Base-by-base conservation (phyloP, 2,329 filamentous ascomycete genomes). In the Diplocarpon rosae region DNA sequence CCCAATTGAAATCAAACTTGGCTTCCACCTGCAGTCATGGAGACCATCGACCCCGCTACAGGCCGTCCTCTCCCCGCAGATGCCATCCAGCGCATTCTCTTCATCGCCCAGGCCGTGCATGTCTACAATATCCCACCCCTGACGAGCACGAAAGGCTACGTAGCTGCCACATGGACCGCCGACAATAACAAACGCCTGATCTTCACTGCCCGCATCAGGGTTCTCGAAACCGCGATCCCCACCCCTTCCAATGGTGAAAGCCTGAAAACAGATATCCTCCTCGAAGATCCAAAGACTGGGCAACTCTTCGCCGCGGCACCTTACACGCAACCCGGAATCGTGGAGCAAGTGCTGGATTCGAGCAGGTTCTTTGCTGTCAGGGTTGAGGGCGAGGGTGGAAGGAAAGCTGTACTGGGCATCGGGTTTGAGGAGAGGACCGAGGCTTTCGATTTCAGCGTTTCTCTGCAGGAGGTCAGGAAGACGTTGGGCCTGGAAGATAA, bases 51-150 rank as follows among this genome's bases (percentile, higher is more conserved):
- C 65, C 84, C 83, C 42, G 72, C 79, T 45, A 90, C 84, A 16
- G 80, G 81, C 56, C 68, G 67, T 29, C 65, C 79, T 52, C 73
- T 87, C 54, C 80, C 84, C 45, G 62, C 76, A 42, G 83, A 85
- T 60, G 83, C 86, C 56, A 90, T 93, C 66, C 85, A 92, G 66
- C 81, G 86, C 62, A 71, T 92, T 61, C 81, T 93, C 63, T 89
- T 86, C 73, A 69, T 88, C 62, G 76, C 80, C 51, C 69, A 73
- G 57, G 70, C 73, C 52, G 82, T 92, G 52, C 85, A 93, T 69
- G 75, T 94, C 69, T 95, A 94, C 72, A 79, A 83, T 59, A 88
- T 93, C 62, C 87, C 87, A 14, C 86, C 87, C 17, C 70, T 88
- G 46, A 73, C 80, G 36, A 83, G 81, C 14, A 86, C 79, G 56